These are phyloP conservation scores for Malus hybrid DNA, from an alignment of 331 rosid genomes.

Conservation along the genomic window DNA sequence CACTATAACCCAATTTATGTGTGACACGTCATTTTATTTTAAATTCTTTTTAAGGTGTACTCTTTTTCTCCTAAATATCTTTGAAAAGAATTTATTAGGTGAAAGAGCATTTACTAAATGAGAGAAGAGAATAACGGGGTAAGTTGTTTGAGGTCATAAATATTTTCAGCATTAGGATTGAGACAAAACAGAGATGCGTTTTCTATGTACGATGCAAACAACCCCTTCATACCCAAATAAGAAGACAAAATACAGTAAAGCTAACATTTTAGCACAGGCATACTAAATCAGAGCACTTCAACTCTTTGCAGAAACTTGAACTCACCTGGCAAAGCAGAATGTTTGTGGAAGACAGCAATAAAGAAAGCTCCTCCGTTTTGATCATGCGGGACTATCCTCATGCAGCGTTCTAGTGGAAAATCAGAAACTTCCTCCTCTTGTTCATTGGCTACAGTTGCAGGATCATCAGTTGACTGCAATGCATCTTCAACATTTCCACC, in stretches of 20 bases:
- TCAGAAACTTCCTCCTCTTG: conserved; percentile 55
- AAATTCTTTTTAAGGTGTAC: too few relatives aligned
- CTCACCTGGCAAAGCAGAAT: conserved; percentile 73
- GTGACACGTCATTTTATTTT: too few relatives aligned
- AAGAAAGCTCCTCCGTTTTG: conserved; percentile 96
- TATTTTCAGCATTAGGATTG: too few relatives aligned
- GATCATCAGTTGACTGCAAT: conserved; percentile 22
- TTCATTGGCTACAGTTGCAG: conserved; percentile 19
- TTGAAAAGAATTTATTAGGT: too few relatives aligned
- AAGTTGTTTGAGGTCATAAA: too few relatives aligned
- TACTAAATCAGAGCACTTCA: not conserved
- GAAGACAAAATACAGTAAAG: too few relatives aligned
- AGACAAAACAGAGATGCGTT: not conserved
- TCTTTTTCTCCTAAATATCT: too few relatives aligned
- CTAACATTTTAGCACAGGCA: not conserved
- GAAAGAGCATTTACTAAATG: too few relatives aligned
- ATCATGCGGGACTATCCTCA: conserved; percentile 95
- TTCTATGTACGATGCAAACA: not conserved
- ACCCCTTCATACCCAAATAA: not conserved
- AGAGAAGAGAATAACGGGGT: too few relatives aligned
- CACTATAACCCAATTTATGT: too few relatives aligned
- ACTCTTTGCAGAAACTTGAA: conserved; percentile 2
- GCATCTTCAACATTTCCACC: conserved; percentile 31
- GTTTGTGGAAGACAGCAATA: conserved; percentile 76
- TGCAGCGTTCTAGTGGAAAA: conserved; percentile 77